Conservation (phyloP, 2,329 filamentous ascomycete species). For the Arthrobotrys megalospora region DNA sequence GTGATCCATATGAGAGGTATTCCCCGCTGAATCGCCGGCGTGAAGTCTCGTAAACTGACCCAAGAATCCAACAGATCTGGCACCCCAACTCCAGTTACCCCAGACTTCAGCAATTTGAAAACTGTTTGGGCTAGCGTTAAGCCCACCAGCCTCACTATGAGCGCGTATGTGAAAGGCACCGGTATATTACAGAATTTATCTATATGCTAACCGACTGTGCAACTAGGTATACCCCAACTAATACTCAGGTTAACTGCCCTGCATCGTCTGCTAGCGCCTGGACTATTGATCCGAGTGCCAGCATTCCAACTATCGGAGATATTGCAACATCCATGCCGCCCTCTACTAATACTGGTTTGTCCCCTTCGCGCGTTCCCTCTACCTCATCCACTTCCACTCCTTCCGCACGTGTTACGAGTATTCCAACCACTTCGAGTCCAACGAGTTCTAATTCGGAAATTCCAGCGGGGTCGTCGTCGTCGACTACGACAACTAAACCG, state of each 20-base stretch:
- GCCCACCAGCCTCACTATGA: slow-evolving; percentile 77
- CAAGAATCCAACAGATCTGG: slow-evolving; percentile 23
- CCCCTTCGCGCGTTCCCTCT: slow-evolving; percentile 32
- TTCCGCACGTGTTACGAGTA: slow-evolving; percentile 30
- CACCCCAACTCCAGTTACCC: slow-evolving; percentile 66
- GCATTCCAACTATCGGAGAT: slow-evolving; percentile 80
- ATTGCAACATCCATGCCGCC: slow-evolving; percentile 63
- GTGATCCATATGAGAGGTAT: slow-evolving; percentile 55
- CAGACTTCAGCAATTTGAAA: slow-evolving; percentile 85
- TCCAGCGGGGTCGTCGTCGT: slow-evolving; percentile 20
- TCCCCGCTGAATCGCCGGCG: neutral
- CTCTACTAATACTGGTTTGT: slow-evolving; percentile 55
- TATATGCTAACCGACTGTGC: neutral
- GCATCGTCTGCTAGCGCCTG: slow-evolving; percentile 75
- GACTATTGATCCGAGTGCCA: slow-evolving; percentile 80
- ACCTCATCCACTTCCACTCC: slow-evolving; percentile 26
- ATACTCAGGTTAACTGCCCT: slow-evolving; percentile 78
- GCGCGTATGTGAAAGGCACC: slow-evolving; percentile 30
- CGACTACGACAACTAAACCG: slow-evolving; percentile 34
- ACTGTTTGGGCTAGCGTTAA: slow-evolving; percentile 80
- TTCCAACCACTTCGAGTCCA: slow-evolving; percentile 26
- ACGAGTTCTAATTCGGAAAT: slow-evolving; percentile 36
- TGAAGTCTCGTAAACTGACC: neutral
- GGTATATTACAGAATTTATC: neutral
- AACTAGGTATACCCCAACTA: slow-evolving; percentile 76